A percentile compares a stretch with the other conserved stretches of the same genome.
phyloP scores from a whole-genome alignment of 2,329 filamentous ascomycete genomes.

The Sphaerostilbella broomeana region DNA sequence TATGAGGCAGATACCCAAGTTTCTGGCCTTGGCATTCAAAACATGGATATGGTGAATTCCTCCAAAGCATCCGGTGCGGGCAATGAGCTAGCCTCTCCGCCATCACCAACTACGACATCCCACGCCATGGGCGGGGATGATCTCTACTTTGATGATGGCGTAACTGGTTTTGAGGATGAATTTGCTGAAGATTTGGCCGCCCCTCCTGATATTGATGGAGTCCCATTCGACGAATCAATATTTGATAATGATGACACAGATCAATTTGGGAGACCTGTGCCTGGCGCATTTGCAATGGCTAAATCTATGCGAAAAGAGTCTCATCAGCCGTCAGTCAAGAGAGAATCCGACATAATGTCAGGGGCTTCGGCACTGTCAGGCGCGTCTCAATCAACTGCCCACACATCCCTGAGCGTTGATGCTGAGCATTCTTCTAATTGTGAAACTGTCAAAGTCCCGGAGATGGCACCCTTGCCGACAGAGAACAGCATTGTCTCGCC shows the following conservation, averaged over 20 bases:
- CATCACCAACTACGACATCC: constrained; percentile 13
- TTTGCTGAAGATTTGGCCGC: constrained; percentile 41
- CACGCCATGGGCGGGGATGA: constrained; percentile 45
- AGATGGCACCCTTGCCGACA: neutral
- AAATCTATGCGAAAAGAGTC: constrained; percentile 38
- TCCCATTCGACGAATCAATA: constrained; percentile 64
- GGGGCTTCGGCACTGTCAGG: constrained; percentile 39
- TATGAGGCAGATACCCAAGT: constrained; percentile 15
- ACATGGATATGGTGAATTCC: constrained; percentile 19
- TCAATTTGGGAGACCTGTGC: constrained; percentile 53
- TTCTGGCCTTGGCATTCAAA: constrained; percentile 40
- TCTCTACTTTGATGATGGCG: constrained; percentile 63
- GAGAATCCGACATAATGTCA: constrained; percentile 42
- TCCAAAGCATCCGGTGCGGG: constrained; percentile 2
- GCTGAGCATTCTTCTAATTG: constrained; percentile 14
- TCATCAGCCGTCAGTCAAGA: constrained; percentile 27
- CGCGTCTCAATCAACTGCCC: constrained; percentile 42
- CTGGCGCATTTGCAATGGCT: constrained; percentile 50
- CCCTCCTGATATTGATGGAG: constrained; percentile 40
- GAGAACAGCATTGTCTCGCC: constrained; percentile 11
- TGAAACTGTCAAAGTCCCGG: constrained; percentile 2
- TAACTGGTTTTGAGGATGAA: constrained; percentile 41
- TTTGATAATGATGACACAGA: constrained; percentile 65
- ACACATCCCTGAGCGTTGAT: constrained; percentile 42
- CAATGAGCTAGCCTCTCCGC: neutral